Percentiles rank a stretch among this genome's conserved stretches.
phyloP scores from a whole-genome alignment of 2,329 filamentous ascomycete species.

The Xylariales sp. region DNA sequence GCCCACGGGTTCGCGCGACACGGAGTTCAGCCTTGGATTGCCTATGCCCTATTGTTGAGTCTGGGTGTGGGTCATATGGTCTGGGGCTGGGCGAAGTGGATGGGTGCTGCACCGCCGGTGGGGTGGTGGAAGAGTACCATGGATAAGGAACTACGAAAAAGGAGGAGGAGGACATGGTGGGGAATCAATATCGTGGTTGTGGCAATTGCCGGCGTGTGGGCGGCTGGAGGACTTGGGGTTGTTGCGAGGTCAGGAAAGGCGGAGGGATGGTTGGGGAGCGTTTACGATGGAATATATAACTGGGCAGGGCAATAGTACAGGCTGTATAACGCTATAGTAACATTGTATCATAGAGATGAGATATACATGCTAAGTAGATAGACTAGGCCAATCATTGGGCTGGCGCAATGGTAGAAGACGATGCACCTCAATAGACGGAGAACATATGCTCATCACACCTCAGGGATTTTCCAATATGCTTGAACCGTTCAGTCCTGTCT shows the following conservation, averaged over 20 bases:
- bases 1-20: conserved; percentile 78
- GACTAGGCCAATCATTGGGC: too few relatives aligned
- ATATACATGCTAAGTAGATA: background rate
- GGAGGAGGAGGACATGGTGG: conserved; percentile 64
- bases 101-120: conserved; percentile 57
- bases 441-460: too few relatives aligned
- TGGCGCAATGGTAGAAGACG: too few relatives aligned
- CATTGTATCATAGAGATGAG: background rate
- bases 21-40: conserved; percentile 58
- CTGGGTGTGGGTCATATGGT: conserved; percentile 72
- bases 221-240: conserved; percentile 73
- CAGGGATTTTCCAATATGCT: too few relatives aligned
- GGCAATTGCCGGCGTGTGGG: conserved; percentile 64
- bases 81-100: conserved; percentile 82
- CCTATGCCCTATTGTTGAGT: conserved; percentile 64
- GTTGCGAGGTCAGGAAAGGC: conserved; percentile 67
- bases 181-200: conserved; percentile 61
- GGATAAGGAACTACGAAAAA: conserved; percentile 47
- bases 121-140: conserved; percentile 43
- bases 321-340: background rate
- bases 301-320: conserved; percentile 12
- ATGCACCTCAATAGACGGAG: too few relatives aligned
- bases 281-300: conserved; percentile 71
- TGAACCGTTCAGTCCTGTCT: too few relatives aligned
- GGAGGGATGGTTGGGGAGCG: conserved; percentile 72